These are phyloP conservation scores for Ceratobasidium papillatum DNA, from an alignment of 1,284 basidiomycete species.

Conservation along the genomic window DNA sequence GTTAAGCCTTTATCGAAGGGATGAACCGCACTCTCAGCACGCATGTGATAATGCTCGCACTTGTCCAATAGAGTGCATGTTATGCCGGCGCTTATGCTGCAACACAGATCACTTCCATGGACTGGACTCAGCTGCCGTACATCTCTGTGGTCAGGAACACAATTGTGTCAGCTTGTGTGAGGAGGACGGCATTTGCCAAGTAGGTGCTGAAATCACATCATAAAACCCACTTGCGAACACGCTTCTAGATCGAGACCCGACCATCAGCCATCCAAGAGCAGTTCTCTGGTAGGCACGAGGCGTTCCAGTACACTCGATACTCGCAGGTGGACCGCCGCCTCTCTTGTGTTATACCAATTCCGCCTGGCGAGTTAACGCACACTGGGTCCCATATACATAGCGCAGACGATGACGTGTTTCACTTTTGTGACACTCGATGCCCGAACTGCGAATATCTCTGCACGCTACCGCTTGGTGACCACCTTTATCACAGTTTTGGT, in stretches of 20 bases:
- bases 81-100: slow-evolving; percentile 64
- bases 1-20: slow-evolving; percentile 51
- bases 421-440: slow-evolving; percentile 66
- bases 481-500: background rate
- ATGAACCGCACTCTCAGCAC: slow-evolving; percentile 59
- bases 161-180: slow-evolving; percentile 55
- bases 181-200: slow-evolving; percentile 49
- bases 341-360: slow-evolving; percentile 59
- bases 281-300: slow-evolving; percentile 59
- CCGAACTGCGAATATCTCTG: slow-evolving; percentile 67
- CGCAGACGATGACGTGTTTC: slow-evolving; percentile 55
- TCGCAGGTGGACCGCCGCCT: slow-evolving; percentile 57
- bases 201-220: background rate
- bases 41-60: slow-evolving; percentile 58
- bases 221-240: background rate
- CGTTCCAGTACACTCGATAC: slow-evolving; percentile 58
- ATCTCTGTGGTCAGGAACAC: slow-evolving; percentile 65
- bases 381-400: slow-evolving; percentile 61
- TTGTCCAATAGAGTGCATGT: slow-evolving; percentile 63
- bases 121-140: slow-evolving; percentile 54
- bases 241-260: slow-evolving; percentile 64
- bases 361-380: slow-evolving; percentile 57
- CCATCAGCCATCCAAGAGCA: slow-evolving; percentile 67
- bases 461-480: slow-evolving; percentile 62
- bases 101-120: slow-evolving; percentile 63